Evolutionary conservation across 139 green algal genomes (phyloP).

Genomic region (Diplosphaera chodatii): DNA sequence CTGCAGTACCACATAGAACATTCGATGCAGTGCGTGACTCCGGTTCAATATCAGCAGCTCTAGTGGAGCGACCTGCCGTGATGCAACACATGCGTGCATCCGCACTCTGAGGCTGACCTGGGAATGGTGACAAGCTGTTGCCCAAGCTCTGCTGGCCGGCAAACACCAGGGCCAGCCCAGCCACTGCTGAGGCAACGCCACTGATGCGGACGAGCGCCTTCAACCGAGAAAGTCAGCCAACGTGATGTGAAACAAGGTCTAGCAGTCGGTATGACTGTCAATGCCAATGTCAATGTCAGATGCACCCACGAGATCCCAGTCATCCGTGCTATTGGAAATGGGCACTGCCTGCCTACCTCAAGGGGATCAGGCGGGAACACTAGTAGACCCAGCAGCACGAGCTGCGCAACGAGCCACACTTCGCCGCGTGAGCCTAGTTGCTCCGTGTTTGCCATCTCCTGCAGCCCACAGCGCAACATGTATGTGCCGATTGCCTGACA

Average conservation of each 20-base stretch:
- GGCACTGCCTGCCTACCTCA: not conserved
- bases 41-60: too few species aligned
- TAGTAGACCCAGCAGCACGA: not conserved
- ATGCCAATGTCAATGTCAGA: too few species aligned
- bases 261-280: too few species aligned
- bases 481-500: too few species aligned
- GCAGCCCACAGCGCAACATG: too few species aligned
- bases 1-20: not conserved
- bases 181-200: not conserved
- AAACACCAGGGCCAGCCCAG: not conserved
- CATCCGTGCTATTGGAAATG: too few species aligned
- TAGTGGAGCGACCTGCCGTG: not conserved
- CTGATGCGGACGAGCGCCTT: not conserved
- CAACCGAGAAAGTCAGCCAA: too few species aligned
- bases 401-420: not conserved
- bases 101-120: not conserved
- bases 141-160: not conserved
- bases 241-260: too few species aligned
- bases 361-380: not conserved
- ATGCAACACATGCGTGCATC: not conserved
- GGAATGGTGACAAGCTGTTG: not conserved
- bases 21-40: not conserved
- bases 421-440: not conserved
- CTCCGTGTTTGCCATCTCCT: not conserved
- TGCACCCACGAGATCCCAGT: too few species aligned